These are phyloP conservation scores for Rhynchosporium agropyri DNA, from an alignment of 2,329 filamentous ascomycete genomes.

Conservation along the genomic window DNA sequence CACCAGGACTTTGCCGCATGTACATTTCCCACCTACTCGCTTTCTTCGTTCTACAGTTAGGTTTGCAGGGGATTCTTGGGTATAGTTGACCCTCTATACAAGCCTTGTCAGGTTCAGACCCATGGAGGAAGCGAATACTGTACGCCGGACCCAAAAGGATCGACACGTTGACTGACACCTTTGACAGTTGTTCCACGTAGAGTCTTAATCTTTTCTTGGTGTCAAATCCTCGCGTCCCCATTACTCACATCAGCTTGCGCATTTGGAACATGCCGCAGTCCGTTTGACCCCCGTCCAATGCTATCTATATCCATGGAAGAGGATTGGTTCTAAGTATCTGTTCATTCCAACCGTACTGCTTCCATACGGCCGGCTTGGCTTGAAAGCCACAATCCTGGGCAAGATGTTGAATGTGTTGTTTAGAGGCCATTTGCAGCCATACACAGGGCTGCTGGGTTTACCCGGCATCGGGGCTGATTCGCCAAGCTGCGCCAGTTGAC, in stretches of 20 bases:
- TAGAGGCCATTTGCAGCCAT: constrained; percentile 10
- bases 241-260: constrained; percentile 16
- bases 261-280: background rate
- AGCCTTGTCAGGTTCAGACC: no score
- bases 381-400: constrained; percentile 14
- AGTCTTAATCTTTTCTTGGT: background rate
- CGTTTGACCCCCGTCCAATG: background rate
- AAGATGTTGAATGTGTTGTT: constrained; percentile 13
- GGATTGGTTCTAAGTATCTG: background rate
- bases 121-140: no score
- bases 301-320: background rate
- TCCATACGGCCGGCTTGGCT: constrained; percentile 22
- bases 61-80: no score
- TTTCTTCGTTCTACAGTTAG: no score
- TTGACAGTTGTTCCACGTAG: background rate
- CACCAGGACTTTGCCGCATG: constrained; percentile 9
- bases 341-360: constrained; percentile 2
- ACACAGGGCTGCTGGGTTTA: constrained; percentile 16
- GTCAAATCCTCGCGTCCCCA: background rate
- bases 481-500: constrained; percentile 12
- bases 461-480: constrained; percentile 23
- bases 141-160: constrained; percentile 4
- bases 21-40: constrained; percentile 3
- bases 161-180: background rate
- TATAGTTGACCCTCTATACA: no score